These are phyloP conservation scores for Musa acuminata DNA, from an alignment of 176 grass and related monocot genomes.

Conservation along the genomic window DNA sequence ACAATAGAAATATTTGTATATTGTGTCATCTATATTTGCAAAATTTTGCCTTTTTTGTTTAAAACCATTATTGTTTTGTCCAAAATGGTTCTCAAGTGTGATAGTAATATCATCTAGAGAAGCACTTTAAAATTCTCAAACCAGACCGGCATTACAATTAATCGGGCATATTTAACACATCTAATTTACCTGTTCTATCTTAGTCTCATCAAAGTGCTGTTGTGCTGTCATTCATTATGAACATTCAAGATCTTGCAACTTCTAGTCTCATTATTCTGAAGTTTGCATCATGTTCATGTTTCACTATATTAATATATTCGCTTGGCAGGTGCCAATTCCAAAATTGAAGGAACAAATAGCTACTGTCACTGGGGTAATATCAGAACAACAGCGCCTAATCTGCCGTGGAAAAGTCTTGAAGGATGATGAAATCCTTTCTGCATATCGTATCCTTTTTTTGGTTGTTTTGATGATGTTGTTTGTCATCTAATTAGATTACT, in stretches of 20 bases:
- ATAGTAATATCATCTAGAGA: not conserved
- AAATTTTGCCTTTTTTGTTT: not conserved
- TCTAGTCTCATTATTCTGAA: not conserved
- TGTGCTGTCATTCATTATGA: not conserved
- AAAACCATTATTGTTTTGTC: not conserved
- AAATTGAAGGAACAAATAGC: slow-evolving; percentile 94
- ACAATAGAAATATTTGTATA: not conserved
- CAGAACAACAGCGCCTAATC: slow-evolving; percentile 87
- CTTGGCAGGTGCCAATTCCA: slow-evolving; percentile 78
- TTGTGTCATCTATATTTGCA: not conserved
- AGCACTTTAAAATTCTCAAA: not conserved
- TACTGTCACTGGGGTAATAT: slow-evolving; percentile 74
- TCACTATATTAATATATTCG: not conserved
- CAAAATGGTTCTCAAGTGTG: slow-evolving; percentile 1
- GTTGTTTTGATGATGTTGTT: not conserved
- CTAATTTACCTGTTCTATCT: not conserved
- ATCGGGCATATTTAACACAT: not conserved
- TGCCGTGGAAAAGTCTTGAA: slow-evolving; percentile 87
- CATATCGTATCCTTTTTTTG: slow-evolving; percentile 71
- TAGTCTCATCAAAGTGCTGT: not conserved
- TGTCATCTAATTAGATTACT: not conserved
- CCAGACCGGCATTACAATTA: not conserved
- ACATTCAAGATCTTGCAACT: not conserved
- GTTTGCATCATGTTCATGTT: not conserved
- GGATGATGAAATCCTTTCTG: slow-evolving; percentile 92